Evolutionary conservation across 345 rosid genomes (phyloP).

Genomic region (Salix arbutifolia): DNA sequence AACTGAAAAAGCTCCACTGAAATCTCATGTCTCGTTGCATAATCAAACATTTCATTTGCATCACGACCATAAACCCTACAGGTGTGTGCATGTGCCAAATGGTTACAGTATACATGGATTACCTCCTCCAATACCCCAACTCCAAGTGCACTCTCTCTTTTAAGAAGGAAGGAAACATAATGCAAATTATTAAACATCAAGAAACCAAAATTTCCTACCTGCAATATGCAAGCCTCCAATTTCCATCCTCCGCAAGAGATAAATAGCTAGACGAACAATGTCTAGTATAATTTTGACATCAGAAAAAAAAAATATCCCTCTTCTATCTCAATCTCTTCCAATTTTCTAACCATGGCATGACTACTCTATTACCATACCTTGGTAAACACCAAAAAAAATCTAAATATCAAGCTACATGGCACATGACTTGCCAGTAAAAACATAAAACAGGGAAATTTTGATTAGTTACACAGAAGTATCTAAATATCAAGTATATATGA

Average conservation of each 20-base stretch:
- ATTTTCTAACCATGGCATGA: neutral
- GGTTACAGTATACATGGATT: neutral
- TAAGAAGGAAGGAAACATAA: neutral
- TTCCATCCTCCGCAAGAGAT: neutral
- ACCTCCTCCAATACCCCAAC: neutral
- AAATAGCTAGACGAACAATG: neutral
- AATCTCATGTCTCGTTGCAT: neutral
- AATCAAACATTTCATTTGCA: neutral
- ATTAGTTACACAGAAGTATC: neutral
- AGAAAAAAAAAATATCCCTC: neutral
- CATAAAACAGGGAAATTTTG: neutral
- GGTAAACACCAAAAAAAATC: neutral
- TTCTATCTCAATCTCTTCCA: neutral
- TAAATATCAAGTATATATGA: slow-evolving; percentile 8
- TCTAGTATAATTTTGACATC: neutral
- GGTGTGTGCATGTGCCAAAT: neutral
- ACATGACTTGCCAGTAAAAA: neutral
- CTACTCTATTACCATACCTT: neutral
- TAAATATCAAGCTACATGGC: neutral
- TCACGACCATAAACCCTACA: neutral
- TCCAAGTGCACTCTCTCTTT: neutral
- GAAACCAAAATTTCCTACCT: neutral
- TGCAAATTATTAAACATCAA: neutral
- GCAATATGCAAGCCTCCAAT: neutral
- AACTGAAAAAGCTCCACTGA: neutral